Percentiles rank a stretch among this genome's conserved stretches.
These are phyloP conservation scores for Crithidia bombi DNA, from an alignment of 208 protist genomes.

Conservation along the genomic window DNA sequence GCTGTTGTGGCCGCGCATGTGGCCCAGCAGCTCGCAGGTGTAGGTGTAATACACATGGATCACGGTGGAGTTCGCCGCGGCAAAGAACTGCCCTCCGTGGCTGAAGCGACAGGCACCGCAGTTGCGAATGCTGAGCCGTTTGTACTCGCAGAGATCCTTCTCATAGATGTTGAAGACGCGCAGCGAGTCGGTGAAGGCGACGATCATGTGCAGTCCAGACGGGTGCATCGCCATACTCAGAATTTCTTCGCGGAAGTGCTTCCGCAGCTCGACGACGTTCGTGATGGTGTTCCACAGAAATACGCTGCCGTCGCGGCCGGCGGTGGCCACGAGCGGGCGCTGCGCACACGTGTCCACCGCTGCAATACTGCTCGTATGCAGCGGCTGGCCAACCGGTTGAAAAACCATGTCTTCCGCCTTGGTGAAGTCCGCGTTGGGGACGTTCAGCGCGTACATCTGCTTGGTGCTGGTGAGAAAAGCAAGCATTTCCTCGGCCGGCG, in stretches of 20 bases:
- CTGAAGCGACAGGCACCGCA: slow-evolving; percentile 95
- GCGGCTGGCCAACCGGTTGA: slow-evolving; percentile 90
- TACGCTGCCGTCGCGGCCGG: slow-evolving; percentile 87
- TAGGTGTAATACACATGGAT: slow-evolving; percentile 97
- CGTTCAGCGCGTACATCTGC: slow-evolving; percentile 93
- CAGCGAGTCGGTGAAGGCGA: slow-evolving; percentile 96
- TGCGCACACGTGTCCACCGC: slow-evolving; percentile 94
- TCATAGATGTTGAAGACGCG: slow-evolving; percentile 96
- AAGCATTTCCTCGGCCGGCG: slow-evolving; percentile 89
- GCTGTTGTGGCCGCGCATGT: slow-evolving; percentile 95
- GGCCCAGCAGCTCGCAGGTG: slow-evolving; percentile 95
- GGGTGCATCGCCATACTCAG: slow-evolving; percentile 95
- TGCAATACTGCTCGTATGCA: slow-evolving; percentile 89
- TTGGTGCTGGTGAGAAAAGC: slow-evolving; percentile 92
- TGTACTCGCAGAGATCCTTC: slow-evolving; percentile 94
- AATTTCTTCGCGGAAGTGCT: slow-evolving; percentile 93
- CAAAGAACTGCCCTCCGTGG: slow-evolving; percentile 96
- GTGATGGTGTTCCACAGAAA: slow-evolving; percentile 97
- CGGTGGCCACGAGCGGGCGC: slow-evolving; percentile 95
- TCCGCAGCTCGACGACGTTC: slow-evolving; percentile 91
- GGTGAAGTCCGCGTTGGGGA: slow-evolving; percentile 94
- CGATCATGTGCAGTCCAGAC: slow-evolving; percentile 93
- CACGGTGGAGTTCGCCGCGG: slow-evolving; percentile 94
- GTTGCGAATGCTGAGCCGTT: slow-evolving; percentile 93
- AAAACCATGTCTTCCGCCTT: slow-evolving; percentile 93